Percentiles rank a stretch among this genome's conserved stretches.
phyloP scores from a whole-genome alignment of 768 basidiomycete species.

The Chlorophyllum brunneum region DNA sequence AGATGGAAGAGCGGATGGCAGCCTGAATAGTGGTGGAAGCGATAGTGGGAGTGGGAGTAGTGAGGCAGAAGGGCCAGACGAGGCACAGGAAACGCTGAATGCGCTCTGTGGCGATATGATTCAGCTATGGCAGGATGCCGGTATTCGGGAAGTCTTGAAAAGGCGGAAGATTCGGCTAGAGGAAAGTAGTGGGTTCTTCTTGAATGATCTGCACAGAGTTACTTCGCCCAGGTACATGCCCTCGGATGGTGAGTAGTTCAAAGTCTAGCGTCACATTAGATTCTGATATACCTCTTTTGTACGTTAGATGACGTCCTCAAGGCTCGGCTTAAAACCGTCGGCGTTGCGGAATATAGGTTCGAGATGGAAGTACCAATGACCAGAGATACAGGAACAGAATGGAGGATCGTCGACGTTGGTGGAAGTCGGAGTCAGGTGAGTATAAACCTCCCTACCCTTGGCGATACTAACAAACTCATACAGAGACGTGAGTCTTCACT shows the following conservation, averaged over 20 bases:
- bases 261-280: neutral
- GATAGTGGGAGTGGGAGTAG: constrained; percentile 40
- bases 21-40: constrained; percentile 36
- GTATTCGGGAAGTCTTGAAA: constrained; percentile 51
- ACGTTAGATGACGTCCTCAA: constrained; percentile 70
- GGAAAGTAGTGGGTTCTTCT: constrained; percentile 75
- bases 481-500: constrained; percentile 21
- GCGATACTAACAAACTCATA: neutral
- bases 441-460: constrained; percentile 9
- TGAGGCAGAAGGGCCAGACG: constrained; percentile 31
- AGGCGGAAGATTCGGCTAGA: constrained; percentile 61
- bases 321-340: constrained; percentile 73
- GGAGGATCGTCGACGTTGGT: constrained; percentile 77
- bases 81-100: constrained; percentile 56
- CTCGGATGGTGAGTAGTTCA: constrained; percentile 50
- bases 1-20: constrained; percentile 20
- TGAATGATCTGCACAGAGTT: constrained; percentile 66
- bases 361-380: constrained; percentile 63
- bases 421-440: constrained; percentile 69
- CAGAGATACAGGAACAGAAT: constrained; percentile 56
- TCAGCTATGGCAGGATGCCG: constrained; percentile 61
- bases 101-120: constrained; percentile 63
- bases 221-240: constrained; percentile 62
- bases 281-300: too few relatives aligned
- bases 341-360: constrained; percentile 78